Evolutionary conservation across 352 stramenopile species (phyloP).

Genomic region (Phytophthora colocasiae): DNA sequence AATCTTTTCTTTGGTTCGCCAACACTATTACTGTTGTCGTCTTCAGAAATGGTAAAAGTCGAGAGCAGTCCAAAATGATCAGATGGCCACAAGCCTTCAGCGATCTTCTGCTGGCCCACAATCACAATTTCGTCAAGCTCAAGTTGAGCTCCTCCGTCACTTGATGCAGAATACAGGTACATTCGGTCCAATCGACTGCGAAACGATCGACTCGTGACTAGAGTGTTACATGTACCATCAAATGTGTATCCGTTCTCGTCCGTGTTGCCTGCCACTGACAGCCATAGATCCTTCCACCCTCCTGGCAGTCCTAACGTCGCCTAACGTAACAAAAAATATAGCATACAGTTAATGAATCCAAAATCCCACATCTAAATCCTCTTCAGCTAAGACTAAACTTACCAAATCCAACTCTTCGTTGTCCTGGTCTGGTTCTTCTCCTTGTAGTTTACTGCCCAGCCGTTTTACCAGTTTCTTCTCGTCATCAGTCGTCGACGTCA

Average conservation of each 20-base stretch:
- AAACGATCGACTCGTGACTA: constrained; percentile 69
- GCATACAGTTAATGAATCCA: not conserved
- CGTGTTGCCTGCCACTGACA: constrained; percentile 67
- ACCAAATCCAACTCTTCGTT: constrained; percentile 20
- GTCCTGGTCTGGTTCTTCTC: constrained; percentile 15
- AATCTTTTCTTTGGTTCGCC: constrained; percentile 18
- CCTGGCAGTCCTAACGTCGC: constrained; percentile 57
- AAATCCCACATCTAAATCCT: not conserved
- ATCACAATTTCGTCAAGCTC: constrained; percentile 60
- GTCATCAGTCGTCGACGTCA: constrained; percentile 29
- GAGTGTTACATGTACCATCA: constrained; percentile 62
- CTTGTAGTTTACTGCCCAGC: constrained; percentile 4
- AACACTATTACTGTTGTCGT: constrained; percentile 7
- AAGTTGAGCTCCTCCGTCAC: constrained; percentile 9
- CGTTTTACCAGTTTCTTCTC: constrained; percentile 54
- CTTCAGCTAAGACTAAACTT: not conserved
- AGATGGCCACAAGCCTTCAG: constrained; percentile 72
- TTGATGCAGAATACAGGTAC: constrained; percentile 60
- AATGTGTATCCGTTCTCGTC: constrained; percentile 84
- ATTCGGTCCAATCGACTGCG: constrained; percentile 80
- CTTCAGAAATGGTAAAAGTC: constrained; percentile 46
- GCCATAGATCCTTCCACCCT: constrained; percentile 77
- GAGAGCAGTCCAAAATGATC: constrained; percentile 79
- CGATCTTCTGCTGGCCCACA: constrained; percentile 71
- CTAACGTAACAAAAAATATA: constrained; percentile 5